phyloP scores from a whole-genome alignment of 495 filamentous ascomycete genomes.

The Lasiosphaeria ovina region DNA sequence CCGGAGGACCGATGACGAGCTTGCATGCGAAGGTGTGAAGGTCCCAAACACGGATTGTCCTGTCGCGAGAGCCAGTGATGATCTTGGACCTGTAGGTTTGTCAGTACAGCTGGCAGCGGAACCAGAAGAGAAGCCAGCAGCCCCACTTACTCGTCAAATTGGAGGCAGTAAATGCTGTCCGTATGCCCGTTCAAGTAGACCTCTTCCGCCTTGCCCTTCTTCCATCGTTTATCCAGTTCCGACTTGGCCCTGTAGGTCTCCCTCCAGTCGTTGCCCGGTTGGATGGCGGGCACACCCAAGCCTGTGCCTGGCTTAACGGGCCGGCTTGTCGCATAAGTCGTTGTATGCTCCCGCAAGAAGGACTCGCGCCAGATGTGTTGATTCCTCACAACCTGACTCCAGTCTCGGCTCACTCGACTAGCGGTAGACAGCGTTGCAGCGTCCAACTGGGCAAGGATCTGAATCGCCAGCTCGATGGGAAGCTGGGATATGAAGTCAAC shows the following conservation, averaged over 20 bases:
- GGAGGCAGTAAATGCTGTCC: constrained; percentile 95
- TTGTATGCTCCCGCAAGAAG: constrained; percentile 65
- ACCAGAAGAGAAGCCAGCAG: not conserved
- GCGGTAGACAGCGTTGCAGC: constrained; percentile 60
- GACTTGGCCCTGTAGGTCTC: constrained; percentile 73
- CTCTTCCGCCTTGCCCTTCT: constrained; percentile 67
- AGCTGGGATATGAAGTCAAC: constrained; percentile 66
- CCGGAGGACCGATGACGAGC: constrained; percentile 68
- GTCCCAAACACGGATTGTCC: constrained; percentile 94
- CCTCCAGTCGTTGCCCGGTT: constrained; percentile 71
- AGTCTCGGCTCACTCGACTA: constrained; percentile 61
- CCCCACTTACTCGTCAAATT: constrained; percentile 84
- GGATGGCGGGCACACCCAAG: constrained; percentile 47
- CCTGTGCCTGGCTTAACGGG: constrained; percentile 45
- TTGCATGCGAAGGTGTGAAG: constrained; percentile 78
- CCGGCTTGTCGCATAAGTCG: constrained; percentile 50
- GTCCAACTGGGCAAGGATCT: constrained; percentile 69
- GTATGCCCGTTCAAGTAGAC: constrained; percentile 89
- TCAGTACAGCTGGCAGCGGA: constrained; percentile 19
- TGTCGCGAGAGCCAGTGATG: constrained; percentile 92
- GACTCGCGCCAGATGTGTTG: constrained; percentile 75
- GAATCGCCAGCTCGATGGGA: constrained; percentile 69
- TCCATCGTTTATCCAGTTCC: constrained; percentile 76
- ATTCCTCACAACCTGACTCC: constrained; percentile 61
- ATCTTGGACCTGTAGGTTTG: constrained; percentile 69